Conservation (phyloP, 2,329 filamentous ascomycete genomes). For the Torrubiella hemipterigena region DNA sequence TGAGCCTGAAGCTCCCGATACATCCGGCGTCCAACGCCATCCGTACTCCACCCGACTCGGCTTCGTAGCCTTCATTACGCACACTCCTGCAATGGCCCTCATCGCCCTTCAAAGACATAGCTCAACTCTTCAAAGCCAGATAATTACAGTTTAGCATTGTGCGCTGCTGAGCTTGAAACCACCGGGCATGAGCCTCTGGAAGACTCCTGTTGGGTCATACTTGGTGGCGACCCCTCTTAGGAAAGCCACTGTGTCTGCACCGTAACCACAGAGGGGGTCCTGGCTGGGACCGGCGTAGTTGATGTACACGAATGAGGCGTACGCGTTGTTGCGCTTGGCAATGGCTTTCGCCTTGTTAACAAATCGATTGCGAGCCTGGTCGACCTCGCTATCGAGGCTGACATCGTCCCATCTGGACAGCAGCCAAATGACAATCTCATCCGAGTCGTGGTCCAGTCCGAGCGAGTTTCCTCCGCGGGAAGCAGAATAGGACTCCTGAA, state of each 20-base stretch:
- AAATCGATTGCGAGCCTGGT: conserved; percentile 2
- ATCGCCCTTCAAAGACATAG: no score
- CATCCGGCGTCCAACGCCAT: no score
- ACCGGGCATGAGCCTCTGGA: conserved; percentile 18
- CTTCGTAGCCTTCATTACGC: no score
- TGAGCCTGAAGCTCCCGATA: no score
- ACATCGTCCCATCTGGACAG: conserved; percentile 7
- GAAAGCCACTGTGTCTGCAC: conserved; percentile 18
- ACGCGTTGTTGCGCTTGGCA: conserved; percentile 4
- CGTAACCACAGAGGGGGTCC: conserved; percentile 24
- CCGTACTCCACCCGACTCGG: no score
- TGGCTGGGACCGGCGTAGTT: conserved; percentile 29
- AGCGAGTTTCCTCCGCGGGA: conserved; percentile 7
- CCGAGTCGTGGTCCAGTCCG: conserved; percentile 4
- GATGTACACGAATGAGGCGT: conserved; percentile 18
- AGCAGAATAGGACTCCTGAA: conserved; percentile 5
- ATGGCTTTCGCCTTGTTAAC: conserved; percentile 3
- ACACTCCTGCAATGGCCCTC: no score
- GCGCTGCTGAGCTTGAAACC: conserved; percentile 16
- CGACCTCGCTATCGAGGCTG: conserved; percentile 5
- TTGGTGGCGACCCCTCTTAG: conserved; percentile 15
- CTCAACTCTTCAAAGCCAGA: no score
- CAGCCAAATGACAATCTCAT: conserved; percentile 9
- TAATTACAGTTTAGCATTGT: no score
- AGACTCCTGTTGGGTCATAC: conserved; percentile 21